Base-by-base conservation (phyloP, 306 rosid species). In the Alnus glutinosa region DNA sequence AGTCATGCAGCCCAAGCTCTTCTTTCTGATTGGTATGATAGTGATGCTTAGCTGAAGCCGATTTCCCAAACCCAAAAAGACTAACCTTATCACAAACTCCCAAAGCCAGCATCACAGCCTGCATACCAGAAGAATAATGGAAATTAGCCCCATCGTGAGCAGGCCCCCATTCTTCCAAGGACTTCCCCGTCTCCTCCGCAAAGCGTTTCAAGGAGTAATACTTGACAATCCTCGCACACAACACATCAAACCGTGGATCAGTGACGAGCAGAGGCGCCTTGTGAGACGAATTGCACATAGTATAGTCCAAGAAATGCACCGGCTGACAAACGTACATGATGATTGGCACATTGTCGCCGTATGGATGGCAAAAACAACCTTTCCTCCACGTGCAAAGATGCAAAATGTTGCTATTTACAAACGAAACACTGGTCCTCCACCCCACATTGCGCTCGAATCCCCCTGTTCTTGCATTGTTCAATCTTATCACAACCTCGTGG, bases 71-170 rank as follows among this genome's bases (percentile, higher is more conserved):
- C 54, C 99, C 99, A 86, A 87, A 90, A 5, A 96, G 62, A 70
- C 94, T 86, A 44, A 96, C 99, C 74, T 68, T 87, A 34, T 96
- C 98, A 83, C 99, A 96, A 37, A 96, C 78, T 10, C 99, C 99
- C 79, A 96, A 80, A 79, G 97, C 97, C 76, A 96, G 55, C 97
- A 96, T 85, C 59, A 96, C 90, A 15, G 98, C 99, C 77, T 96
- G 99, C 98, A 96, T 85, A 6, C 99, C 99, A 68, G 99, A 96
- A 70, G 97, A 91, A 81, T 96, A 96, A 85, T 96, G 99, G 54
- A 96, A 96, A 36, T 83, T 73, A 23, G 90, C 76, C 19, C 90
- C 96, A 83, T 90, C 99, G 83, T 93, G 99, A 2, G 81, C 90
- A 54, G 77, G 14, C 64, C 88, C 88, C 99, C 99, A 96, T 5